Conservation (phyloP, 441 rosid genomes). For the Erodium texanum region DNA sequence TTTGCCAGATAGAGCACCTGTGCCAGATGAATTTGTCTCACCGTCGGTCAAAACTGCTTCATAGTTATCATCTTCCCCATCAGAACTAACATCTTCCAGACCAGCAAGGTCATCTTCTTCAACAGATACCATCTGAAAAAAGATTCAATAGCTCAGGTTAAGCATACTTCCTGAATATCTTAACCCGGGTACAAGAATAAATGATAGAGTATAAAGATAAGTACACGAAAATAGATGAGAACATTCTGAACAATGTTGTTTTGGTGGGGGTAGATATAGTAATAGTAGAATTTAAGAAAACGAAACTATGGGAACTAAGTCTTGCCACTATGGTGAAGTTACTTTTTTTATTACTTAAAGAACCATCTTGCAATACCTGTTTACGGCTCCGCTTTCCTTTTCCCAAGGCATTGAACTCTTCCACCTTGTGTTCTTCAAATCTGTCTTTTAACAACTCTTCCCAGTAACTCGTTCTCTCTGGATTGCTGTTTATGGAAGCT, state of each 20-base stretch:
- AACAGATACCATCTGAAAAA: conserved; percentile 82
- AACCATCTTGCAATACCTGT: conserved; percentile 44
- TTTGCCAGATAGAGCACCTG: conserved; percentile 43
- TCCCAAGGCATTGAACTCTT: conserved; percentile 75
- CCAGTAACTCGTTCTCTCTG: conserved; percentile 80
- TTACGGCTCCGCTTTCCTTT: conserved; percentile 94
- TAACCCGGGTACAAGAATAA: no score
- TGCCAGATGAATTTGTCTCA: conserved; percentile 64
- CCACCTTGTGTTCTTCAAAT: conserved; percentile 67
- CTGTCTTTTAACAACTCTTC: conserved; percentile 82
- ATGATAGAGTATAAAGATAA: not conserved
- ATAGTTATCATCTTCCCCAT: conserved; percentile 89
- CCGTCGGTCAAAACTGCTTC: conserved; percentile 87
- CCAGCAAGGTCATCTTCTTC: conserved; percentile 99
- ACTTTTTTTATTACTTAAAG: not conserved
- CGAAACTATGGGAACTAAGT: not conserved
- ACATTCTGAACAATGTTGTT: not conserved
- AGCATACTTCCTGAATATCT: not conserved
- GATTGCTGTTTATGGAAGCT: conserved; percentile 31
- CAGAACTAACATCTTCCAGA: conserved; percentile 89
- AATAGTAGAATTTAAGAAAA: not conserved
- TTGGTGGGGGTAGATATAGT: not conserved
- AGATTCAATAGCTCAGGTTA: conserved; percentile 16
- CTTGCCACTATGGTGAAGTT: not conserved
- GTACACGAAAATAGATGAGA: not conserved